These are phyloP conservation scores for Diplosphaera chodatii DNA, from an alignment of 139 green algal genomes.

Conservation along the genomic window DNA sequence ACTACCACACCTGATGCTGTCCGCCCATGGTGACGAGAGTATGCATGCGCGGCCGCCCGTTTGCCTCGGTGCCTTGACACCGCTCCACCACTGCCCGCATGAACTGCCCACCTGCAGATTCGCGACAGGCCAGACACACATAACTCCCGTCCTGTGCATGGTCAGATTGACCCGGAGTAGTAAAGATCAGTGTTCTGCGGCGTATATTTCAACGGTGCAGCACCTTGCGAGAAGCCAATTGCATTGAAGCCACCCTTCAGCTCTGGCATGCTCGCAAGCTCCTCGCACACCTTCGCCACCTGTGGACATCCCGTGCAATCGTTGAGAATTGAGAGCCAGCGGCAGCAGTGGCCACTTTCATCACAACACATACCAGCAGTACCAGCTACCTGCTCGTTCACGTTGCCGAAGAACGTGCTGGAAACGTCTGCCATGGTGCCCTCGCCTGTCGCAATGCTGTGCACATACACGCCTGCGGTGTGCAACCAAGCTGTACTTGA, in stretches of 20 bases:
- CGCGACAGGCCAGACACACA: no score
- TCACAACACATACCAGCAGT: no score
- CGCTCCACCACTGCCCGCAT: slow-evolving; percentile 71
- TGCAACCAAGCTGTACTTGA: no score
- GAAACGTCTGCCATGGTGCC: slow-evolving; percentile 29
- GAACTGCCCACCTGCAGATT: slow-evolving; percentile 82
- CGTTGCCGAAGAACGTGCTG: slow-evolving; percentile 59
- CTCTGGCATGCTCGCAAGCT: slow-evolving; percentile 45
- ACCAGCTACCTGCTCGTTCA: slow-evolving; percentile 74
- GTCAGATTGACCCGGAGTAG: no score
- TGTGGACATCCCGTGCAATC: no score
- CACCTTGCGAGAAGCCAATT: slow-evolving; percentile 83
- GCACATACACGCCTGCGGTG: slow-evolving; percentile 70
- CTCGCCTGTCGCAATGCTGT: slow-evolving; percentile 58
- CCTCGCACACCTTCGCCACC: slow-evolving; percentile 49
- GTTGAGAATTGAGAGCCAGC: no score
- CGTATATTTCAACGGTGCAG: no score
- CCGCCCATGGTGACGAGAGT: slow-evolving; percentile 75
- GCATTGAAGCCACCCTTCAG: slow-evolving; percentile 71
- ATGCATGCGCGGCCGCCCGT: slow-evolving; percentile 32
- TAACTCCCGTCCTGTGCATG: no score
- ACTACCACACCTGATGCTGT: no score
- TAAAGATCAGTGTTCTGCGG: no score
- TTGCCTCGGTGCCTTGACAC: slow-evolving; percentile 54
- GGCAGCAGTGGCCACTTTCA: no score